Percentiles rank a stretch among this genome's conserved stretches.
These are phyloP conservation scores for Oehlia diaphana DNA, from an alignment of 192 early-diverging fungal species.

Conservation along the genomic window DNA sequence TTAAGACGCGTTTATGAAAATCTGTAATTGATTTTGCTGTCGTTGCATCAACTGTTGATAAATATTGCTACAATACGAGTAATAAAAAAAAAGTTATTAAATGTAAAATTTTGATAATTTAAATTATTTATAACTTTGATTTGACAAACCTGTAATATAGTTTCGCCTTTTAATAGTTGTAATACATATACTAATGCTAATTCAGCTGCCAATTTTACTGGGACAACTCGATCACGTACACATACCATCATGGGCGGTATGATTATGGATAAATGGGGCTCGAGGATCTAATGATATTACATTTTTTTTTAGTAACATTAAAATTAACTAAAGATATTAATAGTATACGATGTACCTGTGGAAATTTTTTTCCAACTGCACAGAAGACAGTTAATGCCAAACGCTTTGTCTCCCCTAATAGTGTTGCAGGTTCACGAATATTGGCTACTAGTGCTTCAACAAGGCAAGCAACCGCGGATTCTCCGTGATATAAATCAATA, in stretches of 20 bases:
- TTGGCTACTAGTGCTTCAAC: slow-evolving; percentile 32
- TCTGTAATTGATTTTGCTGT: slow-evolving; percentile 52
- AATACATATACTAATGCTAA: slow-evolving; percentile 73
- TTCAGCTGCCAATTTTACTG: slow-evolving; percentile 87
- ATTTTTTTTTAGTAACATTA: neutral
- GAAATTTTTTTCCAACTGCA: slow-evolving; percentile 41
- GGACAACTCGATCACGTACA: slow-evolving; percentile 77
- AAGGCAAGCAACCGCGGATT: slow-evolving; percentile 38
- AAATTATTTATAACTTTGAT: neutral
- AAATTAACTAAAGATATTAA: slow-evolving; percentile 1
- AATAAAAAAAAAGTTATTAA: neutral
- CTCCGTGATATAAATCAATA: slow-evolving; percentile 48
- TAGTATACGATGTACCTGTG: slow-evolving; percentile 27
- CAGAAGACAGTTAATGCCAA: slow-evolving; percentile 41
- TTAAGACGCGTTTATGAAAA: slow-evolving; percentile 62
- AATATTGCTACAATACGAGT: slow-evolving; percentile 30
- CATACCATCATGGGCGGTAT: slow-evolving; percentile 68
- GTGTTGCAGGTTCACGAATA: slow-evolving; percentile 30
- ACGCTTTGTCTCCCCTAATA: slow-evolving; percentile 38
- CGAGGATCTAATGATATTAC: slow-evolving; percentile 36
- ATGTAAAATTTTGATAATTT: neutral
- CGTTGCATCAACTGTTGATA: slow-evolving; percentile 47
- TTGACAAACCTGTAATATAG: slow-evolving; percentile 36
- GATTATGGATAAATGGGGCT: slow-evolving; percentile 52
- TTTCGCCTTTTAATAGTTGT: slow-evolving; percentile 57